These are phyloP conservation scores for Dichomitus squalens DNA, from an alignment of 1,284 basidiomycete genomes.

Conservation along the genomic window DNA sequence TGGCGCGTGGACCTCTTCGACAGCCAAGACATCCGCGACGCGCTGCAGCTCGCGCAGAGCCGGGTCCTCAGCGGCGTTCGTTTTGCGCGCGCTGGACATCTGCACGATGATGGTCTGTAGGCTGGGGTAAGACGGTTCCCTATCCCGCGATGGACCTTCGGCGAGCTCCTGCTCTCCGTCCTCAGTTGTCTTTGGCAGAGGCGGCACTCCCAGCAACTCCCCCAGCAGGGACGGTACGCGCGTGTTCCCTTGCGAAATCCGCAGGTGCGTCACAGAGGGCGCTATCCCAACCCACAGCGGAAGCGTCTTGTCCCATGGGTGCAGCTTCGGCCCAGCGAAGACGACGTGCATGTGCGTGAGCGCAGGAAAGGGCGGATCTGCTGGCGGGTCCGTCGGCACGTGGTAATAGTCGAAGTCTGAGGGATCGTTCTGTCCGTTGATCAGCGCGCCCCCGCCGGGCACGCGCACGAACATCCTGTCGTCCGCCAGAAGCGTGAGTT, in stretches of 20 bases:
- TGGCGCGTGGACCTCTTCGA: background rate
- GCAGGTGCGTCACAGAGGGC: constrained; percentile 17
- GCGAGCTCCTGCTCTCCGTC: background rate
- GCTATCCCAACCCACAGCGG: constrained; percentile 18
- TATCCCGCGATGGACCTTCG: background rate
- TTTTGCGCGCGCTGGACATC: constrained; percentile 13
- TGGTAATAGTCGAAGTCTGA: constrained; percentile 21
- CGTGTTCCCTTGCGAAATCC: constrained; percentile 15
- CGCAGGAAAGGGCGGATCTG: constrained; percentile 14
- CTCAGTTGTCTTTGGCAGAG: background rate
- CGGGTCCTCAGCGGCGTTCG: background rate
- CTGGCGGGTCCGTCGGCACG: background rate
- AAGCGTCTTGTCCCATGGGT: constrained; percentile 22
- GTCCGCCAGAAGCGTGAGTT: constrained; percentile 23
- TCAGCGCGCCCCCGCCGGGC: constrained; percentile 5
- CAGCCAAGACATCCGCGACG: constrained; percentile 3
- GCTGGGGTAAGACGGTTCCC: constrained; percentile 2
- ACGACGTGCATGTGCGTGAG: constrained; percentile 21
- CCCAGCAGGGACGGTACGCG: constrained; percentile 11
- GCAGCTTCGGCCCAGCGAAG: constrained; percentile 16
- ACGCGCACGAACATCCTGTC: constrained; percentile 18
- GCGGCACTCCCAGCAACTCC: constrained; percentile 15
- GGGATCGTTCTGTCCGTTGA: constrained; percentile 15
- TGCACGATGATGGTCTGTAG: constrained; percentile 16
- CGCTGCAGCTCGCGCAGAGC: constrained; percentile 8